Conservation (phyloP, 345 rosid species). For the Eucalyptus polyanthemos region DNA sequence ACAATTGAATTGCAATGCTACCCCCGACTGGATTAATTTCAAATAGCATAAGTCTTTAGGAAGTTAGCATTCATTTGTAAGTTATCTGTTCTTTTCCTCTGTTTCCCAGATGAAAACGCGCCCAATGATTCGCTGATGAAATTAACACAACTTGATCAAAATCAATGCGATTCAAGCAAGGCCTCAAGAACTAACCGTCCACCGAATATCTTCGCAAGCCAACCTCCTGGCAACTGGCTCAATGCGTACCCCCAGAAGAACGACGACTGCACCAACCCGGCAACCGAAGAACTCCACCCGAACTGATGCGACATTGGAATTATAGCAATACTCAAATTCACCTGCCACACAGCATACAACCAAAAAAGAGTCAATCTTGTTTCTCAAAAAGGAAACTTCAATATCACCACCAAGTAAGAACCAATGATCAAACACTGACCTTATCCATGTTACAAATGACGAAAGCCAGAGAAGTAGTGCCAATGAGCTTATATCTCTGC, state of each 20-base stretch:
- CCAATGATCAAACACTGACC: constrained; percentile 12
- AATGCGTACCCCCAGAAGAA: constrained; percentile 97
- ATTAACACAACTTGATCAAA: background rate
- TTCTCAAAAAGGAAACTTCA: background rate
- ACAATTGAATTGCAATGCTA: background rate
- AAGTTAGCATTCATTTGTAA: background rate
- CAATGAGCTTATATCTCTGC: constrained; percentile 66
- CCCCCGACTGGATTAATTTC: background rate
- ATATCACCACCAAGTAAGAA: background rate
- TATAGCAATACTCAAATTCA: constrained; percentile 89
- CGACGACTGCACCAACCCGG: constrained; percentile 88
- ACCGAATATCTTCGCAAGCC: constrained; percentile 88
- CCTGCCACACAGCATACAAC: constrained; percentile 29
- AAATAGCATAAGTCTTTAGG: background rate
- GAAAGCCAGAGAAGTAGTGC: constrained; percentile 85
- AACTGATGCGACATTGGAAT: constrained; percentile 96
- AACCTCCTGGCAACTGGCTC: constrained; percentile 94
- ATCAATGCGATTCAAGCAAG: background rate
- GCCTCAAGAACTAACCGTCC: constrained; percentile 56
- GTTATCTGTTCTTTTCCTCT: background rate
- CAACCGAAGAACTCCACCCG: constrained; percentile 81
- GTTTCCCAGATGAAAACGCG: background rate
- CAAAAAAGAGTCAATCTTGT: background rate
- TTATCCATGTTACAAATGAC: constrained; percentile 96
- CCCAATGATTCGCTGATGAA: background rate